Evolutionary conservation across 305 asterid genomes (phyloP).

Genomic region (Andrographis paniculata): DNA sequence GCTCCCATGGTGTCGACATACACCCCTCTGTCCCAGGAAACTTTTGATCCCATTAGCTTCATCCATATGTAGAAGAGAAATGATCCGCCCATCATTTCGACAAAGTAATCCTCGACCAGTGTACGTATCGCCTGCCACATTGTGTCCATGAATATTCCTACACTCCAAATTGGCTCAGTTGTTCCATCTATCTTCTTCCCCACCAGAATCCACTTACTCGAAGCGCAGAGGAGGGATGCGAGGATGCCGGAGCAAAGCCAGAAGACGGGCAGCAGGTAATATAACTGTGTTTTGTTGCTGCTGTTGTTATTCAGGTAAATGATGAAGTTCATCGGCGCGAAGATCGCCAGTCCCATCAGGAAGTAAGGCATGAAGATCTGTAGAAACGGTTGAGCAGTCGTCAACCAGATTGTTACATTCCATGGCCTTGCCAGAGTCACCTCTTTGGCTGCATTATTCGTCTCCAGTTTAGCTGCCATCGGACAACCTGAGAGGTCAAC

Average conservation of each 20-base stretch:
- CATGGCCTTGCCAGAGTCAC: constrained; percentile 54
- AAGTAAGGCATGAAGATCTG: constrained; percentile 52
- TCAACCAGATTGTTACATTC: constrained; percentile 48
- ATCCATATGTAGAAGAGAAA: constrained; percentile 37
- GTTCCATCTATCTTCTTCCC: constrained; percentile 40
- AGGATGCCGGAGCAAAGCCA: constrained; percentile 42
- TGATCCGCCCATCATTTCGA: constrained; percentile 41
- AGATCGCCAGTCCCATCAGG: constrained; percentile 31
- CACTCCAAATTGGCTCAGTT: constrained; percentile 42
- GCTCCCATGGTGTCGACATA: constrained; percentile 47
- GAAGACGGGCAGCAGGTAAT: constrained; percentile 38
- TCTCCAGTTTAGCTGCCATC: constrained; percentile 29
- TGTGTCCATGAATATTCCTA: constrained; percentile 44
- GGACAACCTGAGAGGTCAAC: constrained; percentile 52
- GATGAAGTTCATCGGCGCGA: constrained; percentile 30
- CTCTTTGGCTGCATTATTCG: constrained; percentile 15
- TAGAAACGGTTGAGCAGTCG: constrained; percentile 44
- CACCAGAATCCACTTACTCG: constrained; percentile 50
- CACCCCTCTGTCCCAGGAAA: constrained; percentile 36
- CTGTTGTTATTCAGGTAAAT: constrained; percentile 20
- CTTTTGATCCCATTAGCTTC: constrained; percentile 44
- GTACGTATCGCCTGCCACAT: constrained; percentile 50
- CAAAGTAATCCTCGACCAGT: constrained; percentile 35
- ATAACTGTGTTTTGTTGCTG: constrained; percentile 16
- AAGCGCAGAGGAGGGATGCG: constrained; percentile 32